Conservation (phyloP, 306 rosid species). For the Sophora flavescens region DNA sequence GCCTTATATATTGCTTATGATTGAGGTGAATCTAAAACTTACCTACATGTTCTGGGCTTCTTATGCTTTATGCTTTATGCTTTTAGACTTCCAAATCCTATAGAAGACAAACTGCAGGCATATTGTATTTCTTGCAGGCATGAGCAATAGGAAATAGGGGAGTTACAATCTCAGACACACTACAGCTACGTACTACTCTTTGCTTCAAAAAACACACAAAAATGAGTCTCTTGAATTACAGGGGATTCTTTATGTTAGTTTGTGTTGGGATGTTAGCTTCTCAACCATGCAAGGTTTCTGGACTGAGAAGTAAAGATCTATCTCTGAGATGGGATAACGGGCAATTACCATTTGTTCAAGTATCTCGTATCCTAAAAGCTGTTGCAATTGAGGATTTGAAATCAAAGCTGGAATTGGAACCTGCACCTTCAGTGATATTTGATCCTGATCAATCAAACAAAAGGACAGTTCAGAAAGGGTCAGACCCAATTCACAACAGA, state of each 20-base stretch:
- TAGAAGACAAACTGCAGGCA: constrained; percentile 59
- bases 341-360: constrained; percentile 49
- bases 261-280: constrained; percentile 72
- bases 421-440: constrained; percentile 68
- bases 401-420: constrained; percentile 63
- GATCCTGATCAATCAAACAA: constrained; percentile 80
- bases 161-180: constrained; percentile 38
- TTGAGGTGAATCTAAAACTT: constrained; percentile 77
- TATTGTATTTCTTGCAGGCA: constrained; percentile 56
- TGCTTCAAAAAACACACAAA: constrained; percentile 37
- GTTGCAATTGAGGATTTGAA: constrained; percentile 63
- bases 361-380: constrained; percentile 59
- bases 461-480: constrained; percentile 73
- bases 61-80: constrained; percentile 56
- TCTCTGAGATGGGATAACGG: constrained; percentile 68
- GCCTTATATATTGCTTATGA: constrained; percentile 85
- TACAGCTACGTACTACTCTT: constrained; percentile 38
- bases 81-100: constrained; percentile 71
- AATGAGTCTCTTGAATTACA: constrained; percentile 66
- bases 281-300: constrained; percentile 62
- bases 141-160: constrained; percentile 49
- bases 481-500: constrained; percentile 96
- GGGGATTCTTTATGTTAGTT: constrained; percentile 55
- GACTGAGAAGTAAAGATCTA: constrained; percentile 72
- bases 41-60: constrained; percentile 48